Conservation (phyloP, 108 stramenopile species). For the Stephanodiscus minutulus region DNA sequence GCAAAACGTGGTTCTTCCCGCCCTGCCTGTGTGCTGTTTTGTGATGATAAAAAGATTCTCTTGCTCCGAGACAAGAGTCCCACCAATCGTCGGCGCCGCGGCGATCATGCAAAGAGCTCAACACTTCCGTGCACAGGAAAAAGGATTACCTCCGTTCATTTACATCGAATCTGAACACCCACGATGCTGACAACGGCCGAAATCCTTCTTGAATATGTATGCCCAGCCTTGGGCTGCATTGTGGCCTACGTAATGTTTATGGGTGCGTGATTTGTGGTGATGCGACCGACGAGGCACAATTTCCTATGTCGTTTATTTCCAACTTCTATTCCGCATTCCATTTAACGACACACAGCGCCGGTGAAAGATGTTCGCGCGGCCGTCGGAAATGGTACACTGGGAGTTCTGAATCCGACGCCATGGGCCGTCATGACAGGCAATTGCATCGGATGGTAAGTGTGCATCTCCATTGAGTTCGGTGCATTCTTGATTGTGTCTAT, state of each 20-base stretch:
- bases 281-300: background rate
- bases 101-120: no score
- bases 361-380: slow-evolving; percentile 55
- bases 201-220: slow-evolving; percentile 70
- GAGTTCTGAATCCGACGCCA: slow-evolving; percentile 76
- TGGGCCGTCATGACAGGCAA: slow-evolving; percentile 85
- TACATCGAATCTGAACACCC: background rate
- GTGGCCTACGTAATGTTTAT: slow-evolving; percentile 72
- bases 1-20: no score
- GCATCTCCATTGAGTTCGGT: background rate
- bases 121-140: no score
- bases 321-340: background rate
- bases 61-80: no score
- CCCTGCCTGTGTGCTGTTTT: no score
- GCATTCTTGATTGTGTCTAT: no score
- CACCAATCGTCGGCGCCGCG: no score
- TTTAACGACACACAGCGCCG: slow-evolving; percentile 42
- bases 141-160: no score
- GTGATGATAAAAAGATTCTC: no score
- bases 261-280: slow-evolving; percentile 12
- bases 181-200: slow-evolving; percentile 29
- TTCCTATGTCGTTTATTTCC: background rate
- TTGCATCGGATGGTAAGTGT: slow-evolving; percentile 53
- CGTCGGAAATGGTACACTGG: slow-evolving; percentile 54
- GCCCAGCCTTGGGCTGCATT: slow-evolving; percentile 59